A percentile compares a stretch with the other conserved stretches of the same genome.
These are phyloP conservation scores for Huiozyma sinensis DNA, from an alignment of 805 yeast genomes.

Conservation along the genomic window DNA sequence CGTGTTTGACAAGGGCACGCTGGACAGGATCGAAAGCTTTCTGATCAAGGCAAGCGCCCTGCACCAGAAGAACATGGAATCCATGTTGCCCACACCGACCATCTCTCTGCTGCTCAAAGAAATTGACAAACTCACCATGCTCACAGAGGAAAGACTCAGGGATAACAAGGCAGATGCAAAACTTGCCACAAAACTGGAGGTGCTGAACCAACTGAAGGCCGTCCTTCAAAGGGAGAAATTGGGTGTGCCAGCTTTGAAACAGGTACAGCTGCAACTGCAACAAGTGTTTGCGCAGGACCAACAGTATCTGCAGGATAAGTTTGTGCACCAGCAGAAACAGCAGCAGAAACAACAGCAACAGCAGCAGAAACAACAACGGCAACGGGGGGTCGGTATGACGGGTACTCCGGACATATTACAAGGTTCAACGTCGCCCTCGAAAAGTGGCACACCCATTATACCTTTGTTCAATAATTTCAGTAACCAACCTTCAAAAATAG, in stretches of 20 bases:
- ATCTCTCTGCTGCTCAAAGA: constrained; percentile 25
- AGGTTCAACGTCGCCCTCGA: neutral
- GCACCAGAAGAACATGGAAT: constrained; percentile 27
- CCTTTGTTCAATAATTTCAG: constrained; percentile 1
- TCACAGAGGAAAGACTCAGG: constrained; percentile 27
- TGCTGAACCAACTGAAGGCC: constrained; percentile 28
- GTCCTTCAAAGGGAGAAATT: constrained; percentile 28
- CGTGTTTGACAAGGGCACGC: constrained; percentile 59
- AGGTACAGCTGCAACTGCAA: constrained; percentile 32
- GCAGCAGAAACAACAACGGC: constrained; percentile 6
- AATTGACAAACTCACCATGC: constrained; percentile 27
- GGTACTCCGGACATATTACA: neutral
- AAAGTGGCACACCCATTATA: constrained; percentile 2
- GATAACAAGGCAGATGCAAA: constrained; percentile 27
- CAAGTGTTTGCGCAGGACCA: constrained; percentile 32
- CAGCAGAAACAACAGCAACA: constrained; percentile 12
- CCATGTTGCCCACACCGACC: constrained; percentile 23
- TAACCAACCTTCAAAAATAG: too few species aligned
- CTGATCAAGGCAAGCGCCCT: constrained; percentile 48
- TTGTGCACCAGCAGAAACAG: constrained; percentile 21
- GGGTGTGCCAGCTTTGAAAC: constrained; percentile 24
- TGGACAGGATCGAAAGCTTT: constrained; percentile 65
- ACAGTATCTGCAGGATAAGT: constrained; percentile 20
- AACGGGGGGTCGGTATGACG: neutral
- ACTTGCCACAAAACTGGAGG: constrained; percentile 24